A percentile compares a stretch with the other conserved stretches of the same genome.
Conservation (phyloP, 352 stramenopile genomes). For the Phytophthora tubulina region DNA sequence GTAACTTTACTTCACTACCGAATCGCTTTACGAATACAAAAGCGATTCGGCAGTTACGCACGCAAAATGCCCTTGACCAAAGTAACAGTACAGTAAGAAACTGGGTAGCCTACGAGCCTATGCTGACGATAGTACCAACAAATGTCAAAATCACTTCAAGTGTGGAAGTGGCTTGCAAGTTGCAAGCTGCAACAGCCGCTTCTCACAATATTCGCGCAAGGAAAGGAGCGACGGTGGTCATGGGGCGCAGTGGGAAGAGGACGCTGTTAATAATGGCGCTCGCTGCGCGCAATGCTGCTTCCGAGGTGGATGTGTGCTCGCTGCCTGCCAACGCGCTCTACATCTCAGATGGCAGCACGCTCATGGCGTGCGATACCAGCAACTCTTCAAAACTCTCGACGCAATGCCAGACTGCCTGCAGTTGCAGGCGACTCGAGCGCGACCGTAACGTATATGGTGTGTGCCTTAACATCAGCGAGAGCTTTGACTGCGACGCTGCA, state of each 20-base stretch:
- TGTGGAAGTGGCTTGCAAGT: background rate
- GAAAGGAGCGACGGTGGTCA: conserved; percentile 15
- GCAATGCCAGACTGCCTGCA: conserved; percentile 28
- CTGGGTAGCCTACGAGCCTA: too few relatives aligned
- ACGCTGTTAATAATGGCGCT: conserved; percentile 17
- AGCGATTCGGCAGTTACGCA: too few relatives aligned
- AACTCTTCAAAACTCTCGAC: conserved; percentile 20
- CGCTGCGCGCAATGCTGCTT: background rate
- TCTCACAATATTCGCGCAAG: background rate
- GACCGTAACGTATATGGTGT: conserved; percentile 20
- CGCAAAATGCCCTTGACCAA: too few relatives aligned
- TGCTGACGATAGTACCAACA: too few relatives aligned
- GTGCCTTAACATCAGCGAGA: conserved; percentile 23
- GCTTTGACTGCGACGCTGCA: conserved; percentile 18
- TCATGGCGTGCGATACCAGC: conserved; percentile 16
- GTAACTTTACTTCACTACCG: too few relatives aligned
- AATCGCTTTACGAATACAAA: too few relatives aligned
- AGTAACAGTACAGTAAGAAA: too few relatives aligned
- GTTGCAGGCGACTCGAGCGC: conserved; percentile 29
- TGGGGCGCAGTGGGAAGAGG: conserved; percentile 9
- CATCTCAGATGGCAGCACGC: conserved; percentile 14
- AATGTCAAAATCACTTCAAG: too few relatives aligned
- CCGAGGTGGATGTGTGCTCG: conserved; percentile 35
- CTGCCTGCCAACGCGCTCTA: conserved; percentile 41
- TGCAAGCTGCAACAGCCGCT: background rate